These are phyloP conservation scores for Cyclotella atomus DNA, from an alignment of 108 stramenopile species.

Conservation along the genomic window DNA sequence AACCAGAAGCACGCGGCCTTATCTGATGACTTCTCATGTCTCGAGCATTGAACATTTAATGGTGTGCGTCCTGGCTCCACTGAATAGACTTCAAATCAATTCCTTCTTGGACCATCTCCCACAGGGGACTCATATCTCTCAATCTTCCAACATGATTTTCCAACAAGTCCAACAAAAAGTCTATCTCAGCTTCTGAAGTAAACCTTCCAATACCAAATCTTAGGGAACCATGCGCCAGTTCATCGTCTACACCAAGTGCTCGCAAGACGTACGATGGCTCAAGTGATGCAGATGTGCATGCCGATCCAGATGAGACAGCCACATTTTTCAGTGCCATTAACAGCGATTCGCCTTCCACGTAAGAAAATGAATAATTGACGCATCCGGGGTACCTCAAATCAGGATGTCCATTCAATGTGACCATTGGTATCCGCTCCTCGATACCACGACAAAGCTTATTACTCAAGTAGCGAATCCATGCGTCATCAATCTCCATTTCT, in stretches of 20 bases:
- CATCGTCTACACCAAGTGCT: slow-evolving; percentile 98
- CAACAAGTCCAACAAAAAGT: slow-evolving; percentile 93
- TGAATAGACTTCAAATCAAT: slow-evolving; percentile 97
- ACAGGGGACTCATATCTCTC: slow-evolving; percentile 98
- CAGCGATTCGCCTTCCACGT: slow-evolving; percentile 98
- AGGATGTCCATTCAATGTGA: slow-evolving; percentile 93
- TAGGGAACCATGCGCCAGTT: slow-evolving; percentile 96
- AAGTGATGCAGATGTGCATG: slow-evolving; percentile 97
- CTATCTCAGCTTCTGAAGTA: slow-evolving; percentile 96
- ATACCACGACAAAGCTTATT: slow-evolving; percentile 87
- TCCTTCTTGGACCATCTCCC: slow-evolving; percentile 99
- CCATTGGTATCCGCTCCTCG: slow-evolving; percentile 84
- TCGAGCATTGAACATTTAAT: slow-evolving; percentile 13
- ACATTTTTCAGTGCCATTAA: slow-evolving; percentile 99
- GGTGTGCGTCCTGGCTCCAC: slow-evolving; percentile 97
- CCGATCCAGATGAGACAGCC: slow-evolving; percentile 96
- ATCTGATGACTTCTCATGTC: too few relatives aligned
- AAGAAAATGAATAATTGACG: slow-evolving; percentile 98
- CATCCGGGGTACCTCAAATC: slow-evolving; percentile 92
- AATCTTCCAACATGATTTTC: slow-evolving; percentile 91
- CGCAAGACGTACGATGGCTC: slow-evolving; percentile 99
- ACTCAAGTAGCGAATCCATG: slow-evolving; percentile 76
- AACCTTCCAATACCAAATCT: slow-evolving; percentile 98
- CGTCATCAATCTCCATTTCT: slow-evolving; percentile 88
- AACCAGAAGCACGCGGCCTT: too few relatives aligned